phyloP scores from a whole-genome alignment of 1,284 basidiomycete species.

The Tilletia indica region DNA sequence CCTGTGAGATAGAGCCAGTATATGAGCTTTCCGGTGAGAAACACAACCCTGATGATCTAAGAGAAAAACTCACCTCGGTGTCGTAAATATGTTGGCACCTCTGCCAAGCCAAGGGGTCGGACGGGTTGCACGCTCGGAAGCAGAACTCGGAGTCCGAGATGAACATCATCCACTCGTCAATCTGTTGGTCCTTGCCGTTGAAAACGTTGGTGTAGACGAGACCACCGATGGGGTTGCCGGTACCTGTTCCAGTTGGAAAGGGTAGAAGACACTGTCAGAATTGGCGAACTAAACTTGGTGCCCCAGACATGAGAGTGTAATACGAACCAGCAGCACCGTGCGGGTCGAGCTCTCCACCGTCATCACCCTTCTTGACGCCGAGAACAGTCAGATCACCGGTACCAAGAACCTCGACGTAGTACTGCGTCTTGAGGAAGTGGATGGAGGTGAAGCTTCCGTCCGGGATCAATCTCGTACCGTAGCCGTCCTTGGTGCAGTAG shows the following conservation, averaged over 20 bases:
- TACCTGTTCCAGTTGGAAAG: slow-evolving; percentile 58
- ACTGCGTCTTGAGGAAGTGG: slow-evolving; percentile 58
- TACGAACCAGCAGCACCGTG: slow-evolving; percentile 19
- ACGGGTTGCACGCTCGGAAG: slow-evolving; percentile 23
- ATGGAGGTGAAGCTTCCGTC: slow-evolving; percentile 60
- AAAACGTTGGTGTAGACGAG: slow-evolving; percentile 32
- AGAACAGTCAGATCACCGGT: slow-evolving; percentile 67
- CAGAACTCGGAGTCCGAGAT: slow-evolving; percentile 23
- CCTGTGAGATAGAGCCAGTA: slow-evolving; percentile 8
- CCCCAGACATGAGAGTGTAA: neutral
- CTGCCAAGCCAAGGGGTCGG: slow-evolving; percentile 26
- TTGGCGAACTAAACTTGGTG: neutral
- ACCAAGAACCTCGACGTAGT: slow-evolving; percentile 41
- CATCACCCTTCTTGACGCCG: slow-evolving; percentile 28
- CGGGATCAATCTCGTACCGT: slow-evolving; percentile 61
- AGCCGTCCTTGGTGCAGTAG: slow-evolving; percentile 56
- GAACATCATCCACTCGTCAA: slow-evolving; percentile 42
- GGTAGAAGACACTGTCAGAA: neutral
- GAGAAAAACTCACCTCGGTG: neutral
- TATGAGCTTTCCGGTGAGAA: neutral
- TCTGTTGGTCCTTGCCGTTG: slow-evolving; percentile 26
- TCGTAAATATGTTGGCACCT: slow-evolving; percentile 44
- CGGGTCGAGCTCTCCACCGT: slow-evolving; percentile 24
- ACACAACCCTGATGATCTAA: no score
- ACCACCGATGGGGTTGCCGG: slow-evolving; percentile 43